Base-by-base conservation (phyloP, 345 rosid species). In the Hibiscus trionum region DNA sequence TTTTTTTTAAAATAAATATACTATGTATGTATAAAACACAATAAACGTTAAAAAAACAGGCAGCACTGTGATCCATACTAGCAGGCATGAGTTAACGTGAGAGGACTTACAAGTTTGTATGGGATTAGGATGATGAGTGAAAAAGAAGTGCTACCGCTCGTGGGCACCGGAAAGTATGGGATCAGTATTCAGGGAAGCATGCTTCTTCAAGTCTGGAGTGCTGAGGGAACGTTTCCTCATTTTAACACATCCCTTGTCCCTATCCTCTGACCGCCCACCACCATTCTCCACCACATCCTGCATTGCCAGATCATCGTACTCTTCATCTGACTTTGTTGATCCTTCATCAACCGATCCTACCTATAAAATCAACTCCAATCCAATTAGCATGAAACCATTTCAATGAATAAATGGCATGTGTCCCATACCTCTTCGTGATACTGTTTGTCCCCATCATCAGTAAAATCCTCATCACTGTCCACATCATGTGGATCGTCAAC, bases 401-500 rank as follows among this genome's bases (percentile, higher is more conserved):
- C 42, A 37, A 6, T 37, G 42, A 37, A 37, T 37, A 37, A 37
- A 37, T 37, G 42, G 42, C 8, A 37, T 37, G 42, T 37, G 42
- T 31, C 6, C 6, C n/a, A 19, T 81, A 91, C 99, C 88, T 95
- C 98, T 56, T 92, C 98, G 53, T 86, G 87, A 70, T 77, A 82
- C 24, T 73, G 86, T 69, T 87, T 79, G 50, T 82, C 66, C 65
- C 66, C 84, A 12, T 88, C 86, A 85, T 96, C 99, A 70, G 88
- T 97, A 12, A 91, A 92, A 72, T 88, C 91, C 85, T 96, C 99
- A 37, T 96, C 99, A 27, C 89, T 96, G 72, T 93, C 96, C 69
- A 72, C 77, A 61, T 91, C 98, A 6, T 84, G 90, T 71, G 87
- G 90, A 73, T 96, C 97, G 61, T 91, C 97, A 44, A 77, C 93